These are phyloP conservation scores for Aphanomyces euteiches DNA, from an alignment of 352 stramenopile genomes.

Conservation along the genomic window DNA sequence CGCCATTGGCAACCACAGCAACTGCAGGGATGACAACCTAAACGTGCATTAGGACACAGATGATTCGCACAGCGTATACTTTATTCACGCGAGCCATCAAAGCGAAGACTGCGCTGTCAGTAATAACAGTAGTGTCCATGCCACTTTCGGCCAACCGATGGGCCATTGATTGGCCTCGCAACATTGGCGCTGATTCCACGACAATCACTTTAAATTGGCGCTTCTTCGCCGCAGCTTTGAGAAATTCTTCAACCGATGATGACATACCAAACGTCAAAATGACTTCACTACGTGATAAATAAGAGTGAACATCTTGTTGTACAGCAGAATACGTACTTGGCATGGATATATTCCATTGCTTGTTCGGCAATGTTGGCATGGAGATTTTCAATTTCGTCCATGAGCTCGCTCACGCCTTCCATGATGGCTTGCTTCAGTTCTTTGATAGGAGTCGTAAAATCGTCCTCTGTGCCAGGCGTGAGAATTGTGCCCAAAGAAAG, in stretches of 20 bases:
- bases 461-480: slow-evolving; percentile 70
- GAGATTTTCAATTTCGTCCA: slow-evolving; percentile 93
- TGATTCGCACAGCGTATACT: slow-evolving; percentile 31
- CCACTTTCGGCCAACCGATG: slow-evolving; percentile 84
- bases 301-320: no score
- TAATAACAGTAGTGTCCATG: slow-evolving; percentile 95
- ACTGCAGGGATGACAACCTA: slow-evolving; percentile 92
- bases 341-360: slow-evolving; percentile 95
- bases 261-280: slow-evolving; percentile 95
- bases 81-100: slow-evolving; percentile 99
- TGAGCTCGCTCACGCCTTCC: slow-evolving; percentile 93
- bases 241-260: slow-evolving; percentile 88
- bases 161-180: slow-evolving; percentile 89
- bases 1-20: slow-evolving; percentile 96
- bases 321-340: slow-evolving; percentile 59
- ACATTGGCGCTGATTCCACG: slow-evolving; percentile 89
- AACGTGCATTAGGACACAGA: not conserved
- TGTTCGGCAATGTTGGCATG: slow-evolving; percentile 96
- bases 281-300: slow-evolving; percentile 68
- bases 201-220: slow-evolving; percentile 96
- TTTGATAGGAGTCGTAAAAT: slow-evolving; percentile 76
- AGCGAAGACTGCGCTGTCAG: slow-evolving; percentile 95
- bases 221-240: slow-evolving; percentile 86
- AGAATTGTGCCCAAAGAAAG: slow-evolving; percentile 78
- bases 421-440: slow-evolving; percentile 90